Percentiles rank a stretch among this genome's conserved stretches.
These are phyloP conservation scores for Nothophoma quercina DNA, from an alignment of 2,329 filamentous ascomycete genomes.

Conservation along the genomic window DNA sequence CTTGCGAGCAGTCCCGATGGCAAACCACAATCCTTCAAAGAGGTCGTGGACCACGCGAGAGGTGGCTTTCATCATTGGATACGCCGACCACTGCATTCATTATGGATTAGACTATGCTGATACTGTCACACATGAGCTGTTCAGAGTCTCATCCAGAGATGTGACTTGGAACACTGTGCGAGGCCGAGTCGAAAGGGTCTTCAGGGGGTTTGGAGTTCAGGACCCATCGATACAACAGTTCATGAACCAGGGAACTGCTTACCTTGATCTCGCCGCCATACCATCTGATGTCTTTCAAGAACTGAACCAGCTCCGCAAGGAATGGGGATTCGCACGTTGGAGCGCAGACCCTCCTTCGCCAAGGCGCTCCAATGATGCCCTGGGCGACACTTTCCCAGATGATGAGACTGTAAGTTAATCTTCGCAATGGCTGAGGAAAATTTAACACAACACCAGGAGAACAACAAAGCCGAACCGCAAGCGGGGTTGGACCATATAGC, in stretches of 20 bases:
- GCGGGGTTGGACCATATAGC: too few species aligned
- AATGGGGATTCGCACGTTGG: background rate
- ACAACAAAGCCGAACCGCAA: background rate
- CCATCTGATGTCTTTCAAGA: background rate
- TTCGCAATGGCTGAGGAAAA: background rate
- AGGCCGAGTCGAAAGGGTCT: background rate
- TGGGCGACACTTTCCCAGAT: background rate
- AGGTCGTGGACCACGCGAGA: background rate
- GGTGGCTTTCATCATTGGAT: background rate
- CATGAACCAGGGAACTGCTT: background rate
- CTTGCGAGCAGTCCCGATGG: background rate
- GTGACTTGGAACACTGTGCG: background rate
- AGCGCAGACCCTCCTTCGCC: too few species aligned
- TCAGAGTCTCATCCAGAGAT: background rate
- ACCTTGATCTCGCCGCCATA: background rate
- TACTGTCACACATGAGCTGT: background rate
- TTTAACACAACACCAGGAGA: background rate
- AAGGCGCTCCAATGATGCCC: too few species aligned
- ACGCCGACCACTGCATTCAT: slow-evolving; percentile 3
- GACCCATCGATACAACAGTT: background rate
- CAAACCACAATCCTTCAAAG: background rate
- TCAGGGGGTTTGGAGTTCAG: background rate
- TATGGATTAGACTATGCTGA: background rate
- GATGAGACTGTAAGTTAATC: background rate
- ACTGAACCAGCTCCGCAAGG: background rate